Percentiles rank a stretch among this genome's conserved stretches.
phyloP scores from a whole-genome alignment of 2,329 filamentous ascomycete genomes.

The Curvularia sp. region DNA sequence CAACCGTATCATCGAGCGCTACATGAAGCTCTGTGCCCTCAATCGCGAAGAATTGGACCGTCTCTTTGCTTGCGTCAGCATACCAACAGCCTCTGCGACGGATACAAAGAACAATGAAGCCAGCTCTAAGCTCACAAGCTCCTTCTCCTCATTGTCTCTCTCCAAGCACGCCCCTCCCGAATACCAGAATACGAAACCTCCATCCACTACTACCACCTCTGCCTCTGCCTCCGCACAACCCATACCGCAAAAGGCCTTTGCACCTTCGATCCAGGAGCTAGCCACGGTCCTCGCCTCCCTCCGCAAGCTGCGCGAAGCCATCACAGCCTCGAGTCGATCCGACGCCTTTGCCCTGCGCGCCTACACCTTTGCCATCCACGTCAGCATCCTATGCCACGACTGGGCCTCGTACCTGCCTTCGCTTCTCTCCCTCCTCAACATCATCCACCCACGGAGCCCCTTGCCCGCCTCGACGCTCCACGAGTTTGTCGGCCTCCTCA shows the following conservation, averaged over 20 bases:
- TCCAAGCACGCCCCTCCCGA: slow-evolving; percentile 30
- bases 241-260: slow-evolving; percentile 34
- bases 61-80: slow-evolving; percentile 72
- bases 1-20: slow-evolving; percentile 83
- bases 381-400: slow-evolving; percentile 80
- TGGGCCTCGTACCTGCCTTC: slow-evolving; percentile 91
- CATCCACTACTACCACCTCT: slow-evolving; percentile 5
- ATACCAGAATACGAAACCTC: slow-evolving; percentile 4
- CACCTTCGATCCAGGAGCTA: slow-evolving; percentile 62
- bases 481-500: slow-evolving; percentile 80
- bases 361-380: slow-evolving; percentile 89
- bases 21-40: slow-evolving; percentile 86
- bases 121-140: slow-evolving; percentile 19
- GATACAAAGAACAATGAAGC: slow-evolving; percentile 13
- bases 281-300: slow-evolving; percentile 80
- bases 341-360: slow-evolving; percentile 86
- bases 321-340: slow-evolving; percentile 76
- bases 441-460: slow-evolving; percentile 71
- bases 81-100: slow-evolving; percentile 8
- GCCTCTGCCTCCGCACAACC: slow-evolving; percentile 25
- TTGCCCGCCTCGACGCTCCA: slow-evolving; percentile 75
- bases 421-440: slow-evolving; percentile 76
- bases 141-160: slow-evolving; percentile 27
- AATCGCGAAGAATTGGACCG: slow-evolving; percentile 75
- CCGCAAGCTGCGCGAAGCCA: slow-evolving; percentile 88